Percentiles rank a stretch among this genome's conserved stretches.
Conservation (phyloP, 208 protist genomes). For the Leptomonas seymouri region DNA sequence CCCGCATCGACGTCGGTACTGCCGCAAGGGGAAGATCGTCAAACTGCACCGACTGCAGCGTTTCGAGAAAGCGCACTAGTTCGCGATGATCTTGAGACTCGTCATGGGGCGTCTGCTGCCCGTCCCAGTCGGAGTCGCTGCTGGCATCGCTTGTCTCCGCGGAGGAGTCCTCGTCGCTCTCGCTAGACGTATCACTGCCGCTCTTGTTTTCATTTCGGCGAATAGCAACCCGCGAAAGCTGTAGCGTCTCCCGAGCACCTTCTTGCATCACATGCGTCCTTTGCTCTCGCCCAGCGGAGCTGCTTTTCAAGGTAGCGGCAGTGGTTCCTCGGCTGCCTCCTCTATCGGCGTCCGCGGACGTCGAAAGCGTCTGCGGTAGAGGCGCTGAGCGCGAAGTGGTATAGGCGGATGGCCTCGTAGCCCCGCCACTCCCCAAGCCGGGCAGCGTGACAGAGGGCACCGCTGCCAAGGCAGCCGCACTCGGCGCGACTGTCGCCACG, state of each 20-base stretch:
- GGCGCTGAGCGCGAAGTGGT: background rate
- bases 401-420: background rate
- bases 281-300: background rate
- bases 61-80: slow-evolving; percentile 53
- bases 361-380: background rate
- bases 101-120: slow-evolving; percentile 8
- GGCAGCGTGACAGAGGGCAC: slow-evolving; percentile 21
- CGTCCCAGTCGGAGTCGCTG: slow-evolving; percentile 21
- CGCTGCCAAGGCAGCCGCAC: background rate
- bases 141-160: slow-evolving; percentile 17
- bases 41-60: slow-evolving; percentile 43
- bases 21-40: slow-evolving; percentile 50
- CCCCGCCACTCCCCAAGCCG: background rate
- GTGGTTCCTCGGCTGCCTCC: background rate
- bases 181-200: slow-evolving; percentile 17
- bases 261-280: background rate
- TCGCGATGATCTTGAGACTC: slow-evolving; percentile 33
- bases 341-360: background rate
- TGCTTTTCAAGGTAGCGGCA: background rate
- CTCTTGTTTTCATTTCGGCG: background rate
- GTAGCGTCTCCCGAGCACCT: slow-evolving; percentile 1
- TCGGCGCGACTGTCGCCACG: background rate
- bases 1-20: slow-evolving; percentile 48
- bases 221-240: slow-evolving; percentile 2
- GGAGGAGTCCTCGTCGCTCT: slow-evolving; percentile 31